phyloP scores from a whole-genome alignment of 2,329 filamentous ascomycete genomes.

The Xylaria sp. region DNA sequence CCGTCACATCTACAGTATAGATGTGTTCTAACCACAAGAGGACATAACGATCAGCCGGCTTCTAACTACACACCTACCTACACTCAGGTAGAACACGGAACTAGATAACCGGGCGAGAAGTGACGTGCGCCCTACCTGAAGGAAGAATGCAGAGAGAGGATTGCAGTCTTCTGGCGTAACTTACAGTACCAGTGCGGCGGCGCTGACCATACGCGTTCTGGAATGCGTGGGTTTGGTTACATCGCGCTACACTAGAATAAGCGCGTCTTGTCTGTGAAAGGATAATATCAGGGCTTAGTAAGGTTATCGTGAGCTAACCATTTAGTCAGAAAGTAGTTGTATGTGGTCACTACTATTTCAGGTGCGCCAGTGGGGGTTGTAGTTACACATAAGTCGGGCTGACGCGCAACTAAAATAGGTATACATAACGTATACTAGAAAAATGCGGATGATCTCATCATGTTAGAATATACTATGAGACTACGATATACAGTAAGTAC shows the following conservation, averaged over 20 bases:
- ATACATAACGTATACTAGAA: not conserved
- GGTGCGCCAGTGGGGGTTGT: constrained; percentile 1
- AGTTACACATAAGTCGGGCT: constrained; percentile 9
- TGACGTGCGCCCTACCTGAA: not conserved
- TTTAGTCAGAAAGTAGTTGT: constrained; percentile 6
- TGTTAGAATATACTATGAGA: not conserved
- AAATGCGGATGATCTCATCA: constrained; percentile 8
- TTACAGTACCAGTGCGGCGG: not conserved
- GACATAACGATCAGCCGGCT: not conserved
- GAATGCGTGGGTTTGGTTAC: not conserved
- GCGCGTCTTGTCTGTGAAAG: not conserved
- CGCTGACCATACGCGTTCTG: constrained; percentile 1
- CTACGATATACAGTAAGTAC: not conserved
- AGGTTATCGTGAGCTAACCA: constrained; percentile 4
- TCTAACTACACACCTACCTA: not conserved
- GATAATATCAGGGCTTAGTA: constrained; percentile 6
- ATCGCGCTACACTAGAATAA: not conserved
- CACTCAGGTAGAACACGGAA: not conserved
- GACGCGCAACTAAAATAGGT: not conserved
- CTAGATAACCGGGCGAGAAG: not conserved
- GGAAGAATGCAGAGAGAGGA: not conserved
- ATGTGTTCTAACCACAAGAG: constrained; percentile 8
- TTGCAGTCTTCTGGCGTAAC: not conserved
- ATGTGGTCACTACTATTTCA: constrained; percentile 7
- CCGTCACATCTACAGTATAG: not conserved